phyloP scores from a whole-genome alignment of 164 flowering plant species.

The Macadamia tetraphylla region DNA sequence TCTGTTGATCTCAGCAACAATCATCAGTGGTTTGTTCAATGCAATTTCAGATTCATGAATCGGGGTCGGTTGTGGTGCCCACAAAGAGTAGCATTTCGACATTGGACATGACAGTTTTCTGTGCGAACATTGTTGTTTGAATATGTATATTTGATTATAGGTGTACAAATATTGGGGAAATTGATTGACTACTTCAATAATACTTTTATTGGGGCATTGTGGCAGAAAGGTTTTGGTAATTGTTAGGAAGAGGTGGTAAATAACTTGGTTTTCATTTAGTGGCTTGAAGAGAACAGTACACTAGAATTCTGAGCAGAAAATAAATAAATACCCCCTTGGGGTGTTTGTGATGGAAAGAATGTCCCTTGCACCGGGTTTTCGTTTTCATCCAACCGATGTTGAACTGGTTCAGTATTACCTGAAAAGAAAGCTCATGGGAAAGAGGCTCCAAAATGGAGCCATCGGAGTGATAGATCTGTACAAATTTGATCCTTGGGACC shows the following conservation, averaged over 20 bases:
- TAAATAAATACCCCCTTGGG: neutral
- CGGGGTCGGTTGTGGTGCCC: conserved; percentile 59
- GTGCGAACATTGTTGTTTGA: neutral
- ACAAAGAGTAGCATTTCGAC: conserved; percentile 37
- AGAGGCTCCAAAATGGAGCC: conserved; percentile 27
- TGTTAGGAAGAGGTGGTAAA: neutral
- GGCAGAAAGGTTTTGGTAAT: neutral
- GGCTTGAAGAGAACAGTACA: neutral
- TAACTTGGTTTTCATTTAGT: neutral
- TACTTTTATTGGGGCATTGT: neutral
- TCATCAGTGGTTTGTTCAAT: conserved; percentile 21
- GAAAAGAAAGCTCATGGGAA: conserved; percentile 58
- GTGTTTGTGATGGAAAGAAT: conserved; percentile 27
- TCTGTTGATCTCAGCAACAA: conserved; percentile 42
- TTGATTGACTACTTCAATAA: neutral
- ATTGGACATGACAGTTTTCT: conserved; percentile 55
- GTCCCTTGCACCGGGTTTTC: conserved; percentile 68
- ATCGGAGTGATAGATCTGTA: conserved; percentile 68
- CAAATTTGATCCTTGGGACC: conserved; percentile 73
- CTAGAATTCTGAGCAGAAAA: neutral
- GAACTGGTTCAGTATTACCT: conserved; percentile 69
- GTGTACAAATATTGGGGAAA: neutral
- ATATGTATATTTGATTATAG: neutral
- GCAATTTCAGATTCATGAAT: conserved; percentile 39
- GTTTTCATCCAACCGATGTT: conserved; percentile 84